A percentile compares a stretch with the other conserved stretches of the same genome.
phyloP scores from a whole-genome alignment of 371 early-diverging fungal species.

The Gilbertella persicaria region DNA sequence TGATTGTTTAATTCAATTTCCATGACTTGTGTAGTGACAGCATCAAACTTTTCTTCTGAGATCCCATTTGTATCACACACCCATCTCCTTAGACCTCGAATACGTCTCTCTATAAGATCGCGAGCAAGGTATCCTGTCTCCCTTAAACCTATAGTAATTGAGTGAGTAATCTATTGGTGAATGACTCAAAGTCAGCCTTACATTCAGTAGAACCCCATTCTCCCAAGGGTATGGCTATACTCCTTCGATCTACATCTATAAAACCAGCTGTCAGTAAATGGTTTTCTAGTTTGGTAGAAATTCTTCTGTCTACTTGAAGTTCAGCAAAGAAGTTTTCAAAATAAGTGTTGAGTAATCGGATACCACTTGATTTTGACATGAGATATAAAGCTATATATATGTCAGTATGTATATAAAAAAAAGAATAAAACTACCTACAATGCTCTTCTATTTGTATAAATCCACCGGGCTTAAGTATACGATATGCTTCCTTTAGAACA shows the following conservation, averaged over 20 bases:
- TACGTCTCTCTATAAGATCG: slow-evolving; percentile 19
- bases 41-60: neutral
- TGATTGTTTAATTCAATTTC: slow-evolving; percentile 12
- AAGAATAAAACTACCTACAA: slow-evolving; percentile 1
- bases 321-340: slow-evolving; percentile 7
- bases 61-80: slow-evolving; percentile 13
- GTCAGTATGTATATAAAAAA: too few relatives aligned
- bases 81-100: slow-evolving; percentile 18
- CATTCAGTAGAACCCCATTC: slow-evolving; percentile 18
- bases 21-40: slow-evolving; percentile 2
- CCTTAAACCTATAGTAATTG: slow-evolving; percentile 15
- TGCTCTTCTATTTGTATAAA: slow-evolving; percentile 22
- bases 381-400: neutral
- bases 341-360: neutral
- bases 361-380: slow-evolving; percentile 2
- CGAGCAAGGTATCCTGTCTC: slow-evolving; percentile 25
- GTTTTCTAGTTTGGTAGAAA: neutral
- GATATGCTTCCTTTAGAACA: slow-evolving; percentile 24
- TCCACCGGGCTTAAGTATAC: slow-evolving; percentile 35
- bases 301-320: neutral
- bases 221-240: slow-evolving; percentile 16
- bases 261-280: slow-evolving; percentile 13
- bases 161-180: too few relatives aligned
- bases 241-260: neutral
- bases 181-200: too few relatives aligned